These are phyloP conservation scores for Aspergillus bombycis DNA, from an alignment of 2,329 filamentous ascomycete genomes.

Conservation along the genomic window DNA sequence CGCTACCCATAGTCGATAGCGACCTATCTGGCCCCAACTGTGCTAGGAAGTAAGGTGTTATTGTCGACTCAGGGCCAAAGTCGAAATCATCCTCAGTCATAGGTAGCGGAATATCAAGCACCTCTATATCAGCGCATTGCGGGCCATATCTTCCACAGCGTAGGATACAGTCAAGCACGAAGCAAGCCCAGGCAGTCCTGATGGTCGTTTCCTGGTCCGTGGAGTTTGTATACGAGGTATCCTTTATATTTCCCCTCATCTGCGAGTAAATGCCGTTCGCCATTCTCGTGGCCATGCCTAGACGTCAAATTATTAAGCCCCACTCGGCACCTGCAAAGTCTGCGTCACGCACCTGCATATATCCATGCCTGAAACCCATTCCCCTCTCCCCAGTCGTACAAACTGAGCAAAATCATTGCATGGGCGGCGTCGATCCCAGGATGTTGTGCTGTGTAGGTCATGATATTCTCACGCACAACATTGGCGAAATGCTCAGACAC, in stretches of 20 bases:
- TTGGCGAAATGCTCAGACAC: not conserved
- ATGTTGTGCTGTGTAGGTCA: not conserved
- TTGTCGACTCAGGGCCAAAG: not conserved
- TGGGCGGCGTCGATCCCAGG: not conserved
- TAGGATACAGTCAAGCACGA: constrained; percentile 1
- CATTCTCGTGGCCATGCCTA: constrained; percentile 3
- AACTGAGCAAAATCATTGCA: not conserved
- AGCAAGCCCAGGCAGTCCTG: not conserved
- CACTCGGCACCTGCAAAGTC: not conserved
- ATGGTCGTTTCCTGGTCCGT: not conserved
- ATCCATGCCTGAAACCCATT: constrained; percentile 3
- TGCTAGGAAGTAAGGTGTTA: not conserved
- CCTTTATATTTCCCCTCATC: not conserved
- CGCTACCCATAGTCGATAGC: too few species aligned
- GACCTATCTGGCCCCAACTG: not conserved
- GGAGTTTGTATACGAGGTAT: too few species aligned
- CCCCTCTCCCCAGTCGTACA: constrained; percentile 1
- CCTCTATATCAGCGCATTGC: not conserved
- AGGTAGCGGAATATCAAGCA: not conserved
- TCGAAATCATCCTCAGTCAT: not conserved
- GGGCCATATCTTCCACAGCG: not conserved
- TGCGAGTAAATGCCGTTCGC: not conserved
- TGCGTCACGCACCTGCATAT: not conserved
- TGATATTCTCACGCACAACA: not conserved
- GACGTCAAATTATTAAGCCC: not conserved